Evolutionary conservation across 495 filamentous ascomycete genomes (phyloP), one percentile per base, ranked within the genome.

Genomic region (Penicilliopsis zonata): DNA sequence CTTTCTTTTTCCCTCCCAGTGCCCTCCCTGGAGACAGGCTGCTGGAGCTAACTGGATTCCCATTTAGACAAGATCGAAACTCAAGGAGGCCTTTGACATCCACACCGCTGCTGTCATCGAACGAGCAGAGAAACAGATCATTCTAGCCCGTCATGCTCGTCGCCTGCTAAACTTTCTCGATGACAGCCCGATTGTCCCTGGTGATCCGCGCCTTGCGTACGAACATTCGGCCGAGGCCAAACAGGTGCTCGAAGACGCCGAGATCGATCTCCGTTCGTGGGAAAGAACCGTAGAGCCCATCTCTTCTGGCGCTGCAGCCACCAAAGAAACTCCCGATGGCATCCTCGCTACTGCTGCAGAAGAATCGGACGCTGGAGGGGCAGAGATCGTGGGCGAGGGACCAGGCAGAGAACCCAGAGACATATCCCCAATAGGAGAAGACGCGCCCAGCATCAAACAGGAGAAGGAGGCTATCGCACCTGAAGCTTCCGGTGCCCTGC

Each of bases 101-200:
- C 86, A 95, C 43, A 76, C 87, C 37, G 74, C 80, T 7, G 87
- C 85, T 20, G 78, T 82, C 9, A 86, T 96, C 43, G 90, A 96
- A 61, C 82, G 88, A 26, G 85, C 85, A 8, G 90, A 96, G 59
- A 96, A 96, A 64, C 88, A 95, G 56, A 80, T 81, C 39, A 80
- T 98, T 35, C 74, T 98, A 13, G 92, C 92, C 18, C 76, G 76
- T 27, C 86, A 98, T 46, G 86, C 83, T 9, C 78, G 84, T 20
- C 75, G 85, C 18, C 67, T 98, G 28, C 61, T 98, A 13, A 76
- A 84, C 36, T 76, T 86, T 30, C 69, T 98, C n/a, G 90, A 98
- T 49, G 88, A 94, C 53, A 78, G 76, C 0, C 82, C 90, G 2
- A 74, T 94, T 12, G 79, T 94, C 2, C 90, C 90, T 2, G 90